phyloP scores from a whole-genome alignment of 352 stramenopile genomes.

The Phytophthora pinifolia region DNA sequence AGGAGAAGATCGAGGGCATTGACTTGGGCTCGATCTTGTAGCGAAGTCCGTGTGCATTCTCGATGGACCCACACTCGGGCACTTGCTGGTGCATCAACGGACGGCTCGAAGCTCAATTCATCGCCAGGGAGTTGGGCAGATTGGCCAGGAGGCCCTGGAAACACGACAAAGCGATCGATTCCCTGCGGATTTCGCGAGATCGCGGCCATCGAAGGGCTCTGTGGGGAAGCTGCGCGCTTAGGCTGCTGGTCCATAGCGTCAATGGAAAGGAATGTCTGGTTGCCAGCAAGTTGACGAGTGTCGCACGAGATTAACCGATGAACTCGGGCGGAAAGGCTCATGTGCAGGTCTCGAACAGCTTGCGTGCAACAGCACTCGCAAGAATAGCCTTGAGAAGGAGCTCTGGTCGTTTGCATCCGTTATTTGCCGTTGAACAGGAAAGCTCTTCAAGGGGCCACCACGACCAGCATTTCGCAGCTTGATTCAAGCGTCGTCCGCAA shows the following conservation, averaged over 20 bases:
- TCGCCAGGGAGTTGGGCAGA: background rate
- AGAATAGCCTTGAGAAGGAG: slow-evolving; percentile 20
- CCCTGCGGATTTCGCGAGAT: slow-evolving; percentile 1
- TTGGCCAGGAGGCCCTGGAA: slow-evolving; percentile 1
- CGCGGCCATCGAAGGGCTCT: background rate
- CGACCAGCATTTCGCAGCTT: too few species aligned
- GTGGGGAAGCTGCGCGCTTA: background rate
- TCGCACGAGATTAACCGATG: slow-evolving; percentile 8
- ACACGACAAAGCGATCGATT: background rate
- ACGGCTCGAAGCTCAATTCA: slow-evolving; percentile 5
- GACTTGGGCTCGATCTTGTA: slow-evolving; percentile 5
- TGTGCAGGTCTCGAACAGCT: slow-evolving; percentile 8
- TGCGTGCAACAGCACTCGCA: slow-evolving; percentile 3
- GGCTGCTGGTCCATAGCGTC: slow-evolving; percentile 14
- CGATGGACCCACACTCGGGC: background rate
- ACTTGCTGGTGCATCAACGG: slow-evolving; percentile 4
- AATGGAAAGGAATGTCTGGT: background rate
- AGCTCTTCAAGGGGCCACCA: background rate
- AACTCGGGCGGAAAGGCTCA: background rate
- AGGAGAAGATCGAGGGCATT: slow-evolving; percentile 4
- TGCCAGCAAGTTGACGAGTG: slow-evolving; percentile 24
- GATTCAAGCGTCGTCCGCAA: too few species aligned
- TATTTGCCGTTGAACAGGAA: slow-evolving; percentile 22
- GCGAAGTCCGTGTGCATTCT: background rate
- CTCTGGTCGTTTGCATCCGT: slow-evolving; percentile 18